Conservation (phyloP, 176 grass and related monocot genomes). For the Lolium multiflorum region DNA sequence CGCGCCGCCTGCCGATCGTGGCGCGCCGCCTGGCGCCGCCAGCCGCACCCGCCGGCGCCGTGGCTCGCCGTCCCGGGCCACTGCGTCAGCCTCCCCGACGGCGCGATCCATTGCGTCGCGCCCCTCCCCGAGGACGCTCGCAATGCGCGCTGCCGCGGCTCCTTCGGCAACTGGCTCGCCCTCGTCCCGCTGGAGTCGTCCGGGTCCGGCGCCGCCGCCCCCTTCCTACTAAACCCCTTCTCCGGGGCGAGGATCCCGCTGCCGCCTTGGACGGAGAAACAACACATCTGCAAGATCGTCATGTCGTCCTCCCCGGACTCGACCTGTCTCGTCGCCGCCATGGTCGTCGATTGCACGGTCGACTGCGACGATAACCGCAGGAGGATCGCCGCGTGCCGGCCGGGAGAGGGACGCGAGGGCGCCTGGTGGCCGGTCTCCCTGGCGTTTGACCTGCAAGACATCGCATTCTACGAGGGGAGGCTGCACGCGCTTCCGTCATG, state of each 20-base stretch:
- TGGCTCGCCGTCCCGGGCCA: not conserved
- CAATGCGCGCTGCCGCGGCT: not conserved
- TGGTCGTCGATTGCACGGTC: not conserved
- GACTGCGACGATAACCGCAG: not conserved
- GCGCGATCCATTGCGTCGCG: not conserved
- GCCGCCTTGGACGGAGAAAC: not conserved
- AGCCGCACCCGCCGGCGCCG: not conserved
- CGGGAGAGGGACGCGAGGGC: not conserved
- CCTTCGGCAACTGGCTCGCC: not conserved
- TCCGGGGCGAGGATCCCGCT: not conserved
- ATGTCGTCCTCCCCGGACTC: not conserved
- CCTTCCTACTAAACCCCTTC: conserved; percentile 1
- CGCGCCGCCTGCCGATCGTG: not conserved
- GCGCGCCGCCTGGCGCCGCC: not conserved
- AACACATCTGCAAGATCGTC: not conserved
- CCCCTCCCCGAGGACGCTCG: not conserved
- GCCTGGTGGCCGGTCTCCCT: not conserved
- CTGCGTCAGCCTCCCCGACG: not conserved
- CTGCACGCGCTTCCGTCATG: not conserved
- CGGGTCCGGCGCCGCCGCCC: not conserved
- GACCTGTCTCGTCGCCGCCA: not conserved
- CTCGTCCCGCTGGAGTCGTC: not conserved
- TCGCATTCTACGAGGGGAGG: not conserved
- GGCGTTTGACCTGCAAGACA: not conserved
- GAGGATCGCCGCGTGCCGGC: conserved; percentile 1